A percentile compares a stretch with the other conserved stretches of the same genome.
phyloP scores from a whole-genome alignment of 2,329 filamentous ascomycete genomes.

The Claviceps pazoutovae region DNA sequence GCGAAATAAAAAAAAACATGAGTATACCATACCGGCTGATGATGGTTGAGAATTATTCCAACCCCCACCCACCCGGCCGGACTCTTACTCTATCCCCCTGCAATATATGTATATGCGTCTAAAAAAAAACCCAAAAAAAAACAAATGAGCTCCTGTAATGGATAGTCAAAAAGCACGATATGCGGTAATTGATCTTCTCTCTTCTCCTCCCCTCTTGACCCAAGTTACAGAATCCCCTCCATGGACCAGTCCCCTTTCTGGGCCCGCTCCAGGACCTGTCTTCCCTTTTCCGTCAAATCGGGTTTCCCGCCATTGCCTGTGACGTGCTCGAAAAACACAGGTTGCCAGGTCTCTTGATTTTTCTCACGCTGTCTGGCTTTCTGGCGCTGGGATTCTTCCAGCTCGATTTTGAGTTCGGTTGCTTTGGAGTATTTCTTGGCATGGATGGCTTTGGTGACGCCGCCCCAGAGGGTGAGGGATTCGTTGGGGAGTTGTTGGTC shows the following conservation, averaged over 20 bases:
- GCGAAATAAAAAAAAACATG: too few species aligned
- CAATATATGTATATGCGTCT: background rate
- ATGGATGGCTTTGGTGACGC: conserved; percentile 74
- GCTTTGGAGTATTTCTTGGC: conserved; percentile 73
- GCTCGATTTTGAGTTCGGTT: conserved; percentile 74
- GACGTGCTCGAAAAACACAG: conserved; percentile 68
- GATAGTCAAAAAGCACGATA: background rate
- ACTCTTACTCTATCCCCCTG: background rate
- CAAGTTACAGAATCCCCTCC: conserved; percentile 25
- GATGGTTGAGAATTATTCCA: too few species aligned
- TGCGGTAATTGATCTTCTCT: background rate
- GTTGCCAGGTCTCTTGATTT: conserved; percentile 57
- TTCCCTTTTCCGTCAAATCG: conserved; percentile 40
- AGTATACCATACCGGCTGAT: too few species aligned
- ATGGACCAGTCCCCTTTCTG: conserved; percentile 40
- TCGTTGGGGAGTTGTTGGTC: conserved; percentile 79
- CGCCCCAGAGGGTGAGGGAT: conserved; percentile 74
- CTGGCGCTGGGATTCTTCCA: conserved; percentile 79
- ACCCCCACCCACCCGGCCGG: background rate
- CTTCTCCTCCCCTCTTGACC: background rate
- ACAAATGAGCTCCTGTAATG: background rate
- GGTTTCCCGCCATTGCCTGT: conserved; percentile 42
- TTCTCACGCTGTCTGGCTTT: conserved; percentile 70
- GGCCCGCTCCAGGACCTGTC: conserved; percentile 34
- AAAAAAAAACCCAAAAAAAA: background rate